Percentiles rank a stretch among this genome's conserved stretches.
phyloP scores from a whole-genome alignment of 805 yeast species.

The Deakozyma indianensis region DNA sequence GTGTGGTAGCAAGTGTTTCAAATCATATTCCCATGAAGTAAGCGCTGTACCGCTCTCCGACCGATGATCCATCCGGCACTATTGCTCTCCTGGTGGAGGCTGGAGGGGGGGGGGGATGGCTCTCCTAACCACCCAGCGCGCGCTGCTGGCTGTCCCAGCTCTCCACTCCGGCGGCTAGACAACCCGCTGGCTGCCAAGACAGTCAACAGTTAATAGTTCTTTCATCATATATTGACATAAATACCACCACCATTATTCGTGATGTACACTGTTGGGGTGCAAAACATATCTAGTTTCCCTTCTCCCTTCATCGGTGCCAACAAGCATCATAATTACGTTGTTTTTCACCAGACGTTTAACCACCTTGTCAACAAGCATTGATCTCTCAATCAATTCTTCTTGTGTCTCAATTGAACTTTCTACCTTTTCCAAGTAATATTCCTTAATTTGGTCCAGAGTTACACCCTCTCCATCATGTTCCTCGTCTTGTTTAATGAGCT shows the following conservation, averaged over 20 bases:
- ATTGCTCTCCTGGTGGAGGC: too few species aligned
- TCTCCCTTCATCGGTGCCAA: neutral
- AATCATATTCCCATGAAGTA: too few species aligned
- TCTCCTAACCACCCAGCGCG: too few species aligned
- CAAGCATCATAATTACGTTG: slow-evolving; percentile 58
- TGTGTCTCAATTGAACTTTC: slow-evolving; percentile 61
- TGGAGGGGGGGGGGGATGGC: too few species aligned
- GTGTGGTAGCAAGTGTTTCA: too few species aligned
- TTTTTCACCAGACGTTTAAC: slow-evolving; percentile 73
- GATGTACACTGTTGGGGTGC: neutral
- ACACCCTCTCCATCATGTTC: slow-evolving; percentile 40
- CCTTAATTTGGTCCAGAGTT: slow-evolving; percentile 53
- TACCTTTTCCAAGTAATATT: slow-evolving; percentile 64
- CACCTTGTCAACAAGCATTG: slow-evolving; percentile 62
- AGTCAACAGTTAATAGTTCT: too few species aligned
- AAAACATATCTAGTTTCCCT: neutral
- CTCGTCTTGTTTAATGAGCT: slow-evolving; percentile 45
- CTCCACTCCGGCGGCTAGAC: too few species aligned
- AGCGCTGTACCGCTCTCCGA: too few species aligned
- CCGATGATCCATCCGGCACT: too few species aligned
- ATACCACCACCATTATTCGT: neutral
- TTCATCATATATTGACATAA: too few species aligned
- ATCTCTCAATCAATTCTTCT: slow-evolving; percentile 54
- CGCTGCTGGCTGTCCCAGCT: too few species aligned
- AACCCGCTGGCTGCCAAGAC: too few species aligned